These are phyloP conservation scores for Sugiyamaella pinicola DNA, from an alignment of 1,139 yeast species.

Conservation along the genomic window DNA sequence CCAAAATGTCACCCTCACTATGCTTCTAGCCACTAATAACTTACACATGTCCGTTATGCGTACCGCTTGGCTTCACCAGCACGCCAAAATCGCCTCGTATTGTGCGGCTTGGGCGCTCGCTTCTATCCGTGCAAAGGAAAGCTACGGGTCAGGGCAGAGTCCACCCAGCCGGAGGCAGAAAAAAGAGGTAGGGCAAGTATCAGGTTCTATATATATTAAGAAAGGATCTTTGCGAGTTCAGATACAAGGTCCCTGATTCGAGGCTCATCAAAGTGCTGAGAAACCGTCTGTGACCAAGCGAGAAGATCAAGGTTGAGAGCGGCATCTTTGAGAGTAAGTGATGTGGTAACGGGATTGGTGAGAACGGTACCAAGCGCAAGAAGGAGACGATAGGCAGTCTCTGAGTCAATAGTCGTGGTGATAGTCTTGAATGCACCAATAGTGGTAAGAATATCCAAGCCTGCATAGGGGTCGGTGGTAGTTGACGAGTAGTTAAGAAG, in stretches of 20 bases:
- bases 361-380: conserved; percentile 56
- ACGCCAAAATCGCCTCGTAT: background rate
- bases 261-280: conserved; percentile 15
- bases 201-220: background rate
- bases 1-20: background rate
- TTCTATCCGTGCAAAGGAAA: no score
- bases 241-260: conserved; percentile 13
- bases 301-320: conserved; percentile 15
- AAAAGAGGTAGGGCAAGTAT: background rate
- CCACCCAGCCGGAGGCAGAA: conserved; percentile 1
- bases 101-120: background rate
- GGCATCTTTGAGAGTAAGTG: conserved; percentile 16
- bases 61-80: no score
- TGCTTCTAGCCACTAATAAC: no score
- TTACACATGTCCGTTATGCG: no score
- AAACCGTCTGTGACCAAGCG: conserved; percentile 14
- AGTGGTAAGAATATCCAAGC: conserved; percentile 36
- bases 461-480: conserved; percentile 36
- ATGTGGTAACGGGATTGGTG: conserved; percentile 19
- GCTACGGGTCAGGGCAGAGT: conserved; percentile 8
- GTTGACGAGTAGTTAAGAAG: conserved; percentile 55
- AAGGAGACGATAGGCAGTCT: conserved; percentile 57
- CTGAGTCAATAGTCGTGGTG: conserved; percentile 43
- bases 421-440: conserved; percentile 27
- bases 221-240: conserved; percentile 3